These are phyloP conservation scores for Gnomoniopsis smithogilvyi DNA, from an alignment of 2,329 filamentous ascomycete genomes.

Conservation along the genomic window DNA sequence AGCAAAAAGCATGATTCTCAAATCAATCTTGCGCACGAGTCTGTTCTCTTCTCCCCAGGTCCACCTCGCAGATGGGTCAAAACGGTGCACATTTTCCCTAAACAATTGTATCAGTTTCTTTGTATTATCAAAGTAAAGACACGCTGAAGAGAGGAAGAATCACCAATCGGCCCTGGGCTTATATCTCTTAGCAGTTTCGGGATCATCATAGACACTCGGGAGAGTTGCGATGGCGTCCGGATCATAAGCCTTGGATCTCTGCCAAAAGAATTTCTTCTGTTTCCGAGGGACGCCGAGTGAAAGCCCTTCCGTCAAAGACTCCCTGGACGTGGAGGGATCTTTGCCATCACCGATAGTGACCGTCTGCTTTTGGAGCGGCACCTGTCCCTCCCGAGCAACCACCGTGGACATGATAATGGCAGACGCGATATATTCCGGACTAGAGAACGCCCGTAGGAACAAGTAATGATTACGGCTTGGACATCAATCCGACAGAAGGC, in stretches of 20 bases:
- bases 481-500: background rate
- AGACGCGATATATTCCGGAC: background rate
- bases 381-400: background rate
- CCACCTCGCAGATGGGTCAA: constrained; percentile 43
- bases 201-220: constrained; percentile 36
- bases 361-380: background rate
- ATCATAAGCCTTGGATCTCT: constrained; percentile 25
- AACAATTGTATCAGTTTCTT: background rate
- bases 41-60: constrained; percentile 36
- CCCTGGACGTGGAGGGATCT: background rate
- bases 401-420: constrained; percentile 10
- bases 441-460: background rate
- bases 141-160: background rate
- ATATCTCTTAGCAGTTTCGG: constrained; percentile 32
- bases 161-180: constrained; percentile 27
- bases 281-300: constrained; percentile 27
- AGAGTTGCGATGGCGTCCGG: constrained; percentile 34
- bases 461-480: too few species aligned
- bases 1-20: constrained; percentile 42
- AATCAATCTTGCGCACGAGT: constrained; percentile 37
- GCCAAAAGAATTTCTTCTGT: constrained; percentile 31
- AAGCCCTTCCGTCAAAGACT: constrained; percentile 16
- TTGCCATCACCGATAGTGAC: background rate
- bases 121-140: too few species aligned
- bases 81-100: constrained; percentile 42